Base-by-base conservation (phyloP, 2,329 filamentous ascomycete genomes). In the Epichloe sylvatica region DNA sequence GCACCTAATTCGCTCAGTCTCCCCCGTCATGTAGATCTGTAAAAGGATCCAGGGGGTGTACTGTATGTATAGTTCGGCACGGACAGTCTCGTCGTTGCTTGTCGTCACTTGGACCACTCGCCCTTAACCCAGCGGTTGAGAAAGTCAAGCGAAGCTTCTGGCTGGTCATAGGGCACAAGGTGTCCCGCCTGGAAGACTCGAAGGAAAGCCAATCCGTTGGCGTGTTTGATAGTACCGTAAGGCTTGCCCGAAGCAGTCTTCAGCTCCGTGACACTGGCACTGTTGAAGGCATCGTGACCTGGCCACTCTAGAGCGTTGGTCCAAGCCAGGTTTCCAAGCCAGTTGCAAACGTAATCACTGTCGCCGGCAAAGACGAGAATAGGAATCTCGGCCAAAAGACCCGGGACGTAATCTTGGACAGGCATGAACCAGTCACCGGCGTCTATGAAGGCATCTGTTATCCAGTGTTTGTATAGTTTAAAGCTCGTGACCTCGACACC, bases 381-480 rank as follows among this genome's bases (percentile, higher is more conserved):
- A 34, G 91, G 91, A 53, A 98, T 92, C 76, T 97, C 70, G 70
- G 92, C 81, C 53, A 98, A 79, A 49, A 98, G 72, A 49, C 77
- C 79, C 35, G 91, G 90, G 5, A 97, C 85, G 23, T 94, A 77
- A 52, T 83, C 84, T 75, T 96, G 88, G 80, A 84, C 95, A 45
- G 91, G 91, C 76, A 94, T 83, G 85, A 95, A 95, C 90, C 90
- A 97, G 70, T 98, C 91, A 63, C 91, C 91, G 62, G 91, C 83
- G 72, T 95, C 90, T 50, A 7, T 95, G 73, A 79, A 97, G 78
- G 94, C 94, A 62, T 88, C 81, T 96, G 23, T 0, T 71, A 97
- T 91, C 69, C 95, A 86, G 60, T 91, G 0, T 78, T 98, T 97
- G 81, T 91, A 98, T 67, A 86, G 91, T 63, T 96, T 87, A 68